A percentile compares a stretch with the other conserved stretches of the same genome.
Evolutionary conservation across 305 asterid species (phyloP).

Genomic region (Stenogyne calaminthoides): DNA sequence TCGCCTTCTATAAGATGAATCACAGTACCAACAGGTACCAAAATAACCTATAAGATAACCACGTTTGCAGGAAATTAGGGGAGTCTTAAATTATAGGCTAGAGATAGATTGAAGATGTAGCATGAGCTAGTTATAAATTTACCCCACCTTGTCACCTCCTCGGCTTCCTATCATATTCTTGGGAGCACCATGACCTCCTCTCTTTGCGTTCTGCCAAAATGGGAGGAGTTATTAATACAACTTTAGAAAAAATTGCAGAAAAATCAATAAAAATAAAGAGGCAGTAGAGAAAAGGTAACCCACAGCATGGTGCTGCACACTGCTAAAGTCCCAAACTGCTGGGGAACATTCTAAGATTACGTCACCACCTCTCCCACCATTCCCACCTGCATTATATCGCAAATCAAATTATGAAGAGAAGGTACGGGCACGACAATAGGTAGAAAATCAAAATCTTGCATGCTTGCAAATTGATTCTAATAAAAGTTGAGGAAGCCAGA

Average conservation of each 20-base stretch:
- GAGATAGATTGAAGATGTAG: slow-evolving; percentile 13
- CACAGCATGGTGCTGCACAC: slow-evolving; percentile 86
- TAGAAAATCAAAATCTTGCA: slow-evolving; percentile 19
- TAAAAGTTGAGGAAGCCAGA: slow-evolving; percentile 1
- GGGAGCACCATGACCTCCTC: slow-evolving; percentile 88
- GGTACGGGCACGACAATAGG: slow-evolving; percentile 1
- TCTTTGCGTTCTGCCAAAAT: slow-evolving; percentile 73
- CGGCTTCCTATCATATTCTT: slow-evolving; percentile 91
- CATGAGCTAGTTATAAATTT: slow-evolving; percentile 21
- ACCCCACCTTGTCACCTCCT: slow-evolving; percentile 82
- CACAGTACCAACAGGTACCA: slow-evolving; percentile 90
- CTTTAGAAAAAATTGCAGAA: slow-evolving; percentile 15
- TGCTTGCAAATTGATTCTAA: slow-evolving; percentile 19
- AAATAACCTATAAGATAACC: slow-evolving; percentile 62
- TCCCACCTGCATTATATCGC: slow-evolving; percentile 65
- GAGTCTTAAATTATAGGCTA: slow-evolving; percentile 9
- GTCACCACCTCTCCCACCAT: slow-evolving; percentile 96
- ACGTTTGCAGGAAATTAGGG: not conserved
- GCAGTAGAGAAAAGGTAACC: slow-evolving; percentile 38
- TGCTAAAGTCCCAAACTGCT: slow-evolving; percentile 88
- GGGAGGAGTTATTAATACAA: slow-evolving; percentile 23
- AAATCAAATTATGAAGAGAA: slow-evolving; percentile 21
- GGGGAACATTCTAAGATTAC: slow-evolving; percentile 83
- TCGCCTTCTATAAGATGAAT: slow-evolving; percentile 87
- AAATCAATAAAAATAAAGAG: not conserved